Conservation (phyloP, 192 early-diverging fungal species). For the Dissophora ornata region DNA sequence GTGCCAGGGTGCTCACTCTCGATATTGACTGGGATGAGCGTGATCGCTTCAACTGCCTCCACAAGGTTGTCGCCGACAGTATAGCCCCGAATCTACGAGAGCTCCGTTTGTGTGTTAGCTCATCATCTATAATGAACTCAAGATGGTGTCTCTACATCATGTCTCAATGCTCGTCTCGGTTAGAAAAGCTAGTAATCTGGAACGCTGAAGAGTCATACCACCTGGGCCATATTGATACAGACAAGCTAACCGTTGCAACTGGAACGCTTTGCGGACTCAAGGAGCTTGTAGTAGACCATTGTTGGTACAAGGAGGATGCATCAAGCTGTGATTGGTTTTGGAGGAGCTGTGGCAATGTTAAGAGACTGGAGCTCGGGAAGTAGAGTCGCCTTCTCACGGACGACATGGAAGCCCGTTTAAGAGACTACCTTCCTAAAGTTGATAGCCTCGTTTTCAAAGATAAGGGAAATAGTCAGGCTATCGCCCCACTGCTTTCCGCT, state of each 20-base stretch:
- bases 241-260: not conserved
- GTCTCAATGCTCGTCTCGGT: conserved; percentile 5
- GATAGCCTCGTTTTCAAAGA: conserved; percentile 10
- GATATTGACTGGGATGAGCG: not conserved
- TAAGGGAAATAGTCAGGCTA: conserved; percentile 1
- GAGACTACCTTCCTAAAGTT: conserved; percentile 9
- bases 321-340: conserved; percentile 4
- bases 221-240: not conserved
- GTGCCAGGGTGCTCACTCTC: conserved; percentile 2
- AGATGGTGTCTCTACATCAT: conserved; percentile 3
- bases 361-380: conserved; percentile 6
- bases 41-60: not conserved
- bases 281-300: conserved; percentile 13
- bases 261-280: conserved; percentile 2
- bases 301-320: not conserved
- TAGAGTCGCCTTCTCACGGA: not conserved
- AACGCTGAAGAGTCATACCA: not conserved
- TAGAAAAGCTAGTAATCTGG: conserved; percentile 9
- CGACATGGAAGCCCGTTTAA: conserved; percentile 6
- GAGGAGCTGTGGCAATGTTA: conserved; percentile 11
- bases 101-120: not conserved
- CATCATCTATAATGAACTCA: not conserved
- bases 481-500: conserved; percentile 6
- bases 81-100: conserved; percentile 5
- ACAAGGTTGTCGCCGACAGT: not conserved